Evolutionary conservation across 306 rosid genomes (phyloP).

Genomic region (Corylus heterophylla): DNA sequence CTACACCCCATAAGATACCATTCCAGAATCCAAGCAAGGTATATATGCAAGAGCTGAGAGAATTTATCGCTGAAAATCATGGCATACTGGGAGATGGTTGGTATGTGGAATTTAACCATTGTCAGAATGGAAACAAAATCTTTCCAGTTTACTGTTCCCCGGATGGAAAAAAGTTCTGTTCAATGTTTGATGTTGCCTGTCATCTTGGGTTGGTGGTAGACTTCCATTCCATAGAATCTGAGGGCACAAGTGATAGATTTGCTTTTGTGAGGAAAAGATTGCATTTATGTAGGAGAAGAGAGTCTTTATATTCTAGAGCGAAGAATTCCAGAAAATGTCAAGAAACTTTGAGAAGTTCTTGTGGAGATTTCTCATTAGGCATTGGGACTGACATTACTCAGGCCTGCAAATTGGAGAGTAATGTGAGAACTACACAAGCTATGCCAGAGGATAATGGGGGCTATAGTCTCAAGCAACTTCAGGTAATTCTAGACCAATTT

Average conservation of each 20-base stretch:
- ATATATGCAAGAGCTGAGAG: conserved; percentile 86
- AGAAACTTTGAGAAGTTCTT: conserved; percentile 27
- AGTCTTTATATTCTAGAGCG: conserved; percentile 27
- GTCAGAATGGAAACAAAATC: conserved; percentile 34
- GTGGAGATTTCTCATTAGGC: too few species aligned
- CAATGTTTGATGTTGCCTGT: conserved; percentile 90
- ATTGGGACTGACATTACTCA: conserved; percentile 4
- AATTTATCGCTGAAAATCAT: conserved; percentile 73
- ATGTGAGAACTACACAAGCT: too few species aligned
- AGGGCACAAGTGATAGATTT: conserved; percentile 55
- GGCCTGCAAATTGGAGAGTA: too few species aligned
- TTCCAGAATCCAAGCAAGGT: conserved; percentile 56
- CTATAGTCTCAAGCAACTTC: too few species aligned
- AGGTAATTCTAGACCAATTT: too few species aligned
- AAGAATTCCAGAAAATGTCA: conserved; percentile 17
- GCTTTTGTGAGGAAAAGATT: conserved; percentile 45
- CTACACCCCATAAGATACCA: conserved; percentile 37
- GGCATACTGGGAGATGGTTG: conserved; percentile 96
- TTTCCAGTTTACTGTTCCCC: conserved; percentile 97
- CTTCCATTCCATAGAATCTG: conserved; percentile 55
- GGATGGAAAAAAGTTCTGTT: conserved; percentile 90
- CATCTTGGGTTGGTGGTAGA: conserved; percentile 76
- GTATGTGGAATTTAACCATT: conserved; percentile 84
- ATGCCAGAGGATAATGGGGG: too few species aligned
- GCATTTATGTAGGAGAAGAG: conserved; percentile 62